Conservation (phyloP, 352 stramenopile species). For the Globisporangium polare region DNA sequence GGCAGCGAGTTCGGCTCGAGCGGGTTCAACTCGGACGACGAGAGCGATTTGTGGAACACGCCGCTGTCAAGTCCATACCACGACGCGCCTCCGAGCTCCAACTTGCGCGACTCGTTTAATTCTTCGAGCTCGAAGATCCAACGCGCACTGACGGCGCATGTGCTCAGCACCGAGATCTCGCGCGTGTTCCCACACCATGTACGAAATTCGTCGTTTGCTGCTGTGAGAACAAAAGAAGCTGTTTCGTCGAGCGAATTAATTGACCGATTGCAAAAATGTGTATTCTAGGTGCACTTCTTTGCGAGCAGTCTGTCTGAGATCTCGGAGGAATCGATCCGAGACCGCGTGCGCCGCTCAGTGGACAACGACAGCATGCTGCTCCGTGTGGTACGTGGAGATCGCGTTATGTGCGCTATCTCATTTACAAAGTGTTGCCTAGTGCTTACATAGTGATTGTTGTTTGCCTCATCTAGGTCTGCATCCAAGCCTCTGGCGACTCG, state of each 20-base stretch:
- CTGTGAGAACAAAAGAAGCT: background rate
- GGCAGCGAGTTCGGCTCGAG: constrained; percentile 40
- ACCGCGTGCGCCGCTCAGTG: constrained; percentile 75
- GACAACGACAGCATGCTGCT: constrained; percentile 87
- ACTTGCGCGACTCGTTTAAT: constrained; percentile 34
- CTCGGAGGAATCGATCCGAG: constrained; percentile 79
- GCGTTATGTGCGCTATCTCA: background rate
- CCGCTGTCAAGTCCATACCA: constrained; percentile 33
- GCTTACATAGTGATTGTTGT: background rate
- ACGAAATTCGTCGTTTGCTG: constrained; percentile 15
- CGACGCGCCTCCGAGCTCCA: constrained; percentile 19
- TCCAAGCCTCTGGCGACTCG: constrained; percentile 78
- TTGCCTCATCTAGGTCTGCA: constrained; percentile 46
- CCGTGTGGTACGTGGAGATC: constrained; percentile 51
- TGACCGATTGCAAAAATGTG: background rate
- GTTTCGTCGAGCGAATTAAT: background rate
- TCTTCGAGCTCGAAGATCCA: constrained; percentile 75
- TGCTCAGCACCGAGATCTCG: constrained; percentile 82
- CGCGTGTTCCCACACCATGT: constrained; percentile 87
- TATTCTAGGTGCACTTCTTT: constrained; percentile 78
- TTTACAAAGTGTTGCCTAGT: background rate
- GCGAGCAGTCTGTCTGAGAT: constrained; percentile 74
- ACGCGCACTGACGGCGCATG: constrained; percentile 71
- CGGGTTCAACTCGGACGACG: constrained; percentile 71
- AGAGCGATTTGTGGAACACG: constrained; percentile 43